Evolutionary conservation across 352 stramenopile genomes (phyloP).

Genomic region (Phytophthora palmivora): DNA sequence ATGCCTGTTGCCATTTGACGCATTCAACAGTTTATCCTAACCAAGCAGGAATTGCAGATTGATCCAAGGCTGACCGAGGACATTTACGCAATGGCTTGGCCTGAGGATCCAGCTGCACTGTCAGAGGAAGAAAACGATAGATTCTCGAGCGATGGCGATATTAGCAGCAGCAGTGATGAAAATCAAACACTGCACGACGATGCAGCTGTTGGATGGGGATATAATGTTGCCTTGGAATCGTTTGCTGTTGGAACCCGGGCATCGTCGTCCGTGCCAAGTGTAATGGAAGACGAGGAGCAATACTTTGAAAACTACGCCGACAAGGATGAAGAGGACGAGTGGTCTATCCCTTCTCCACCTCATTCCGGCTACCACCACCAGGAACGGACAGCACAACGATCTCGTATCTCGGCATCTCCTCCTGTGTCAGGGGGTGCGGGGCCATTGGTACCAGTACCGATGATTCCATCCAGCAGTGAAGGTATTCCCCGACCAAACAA

Average conservation of each 20-base stretch:
- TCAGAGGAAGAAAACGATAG: constrained; percentile 34
- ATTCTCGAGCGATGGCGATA: constrained; percentile 37
- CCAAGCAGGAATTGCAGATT: constrained; percentile 57
- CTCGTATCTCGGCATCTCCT: constrained; percentile 16
- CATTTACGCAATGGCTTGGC: constrained; percentile 20
- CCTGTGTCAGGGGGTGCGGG: constrained; percentile 24
- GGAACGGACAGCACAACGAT: constrained; percentile 21
- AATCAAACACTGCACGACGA: constrained; percentile 32
- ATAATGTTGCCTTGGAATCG: constrained; percentile 11
- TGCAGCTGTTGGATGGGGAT: constrained; percentile 15
- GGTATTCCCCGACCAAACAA: constrained; percentile 22
- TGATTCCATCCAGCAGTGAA: constrained; percentile 33
- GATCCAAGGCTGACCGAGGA: constrained; percentile 24
- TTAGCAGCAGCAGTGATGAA: constrained; percentile 32
- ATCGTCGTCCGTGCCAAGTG: constrained; percentile 25
- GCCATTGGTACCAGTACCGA: constrained; percentile 25
- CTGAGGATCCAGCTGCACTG: constrained; percentile 15
- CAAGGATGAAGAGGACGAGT: constrained; percentile 20
- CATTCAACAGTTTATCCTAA: constrained; percentile 50
- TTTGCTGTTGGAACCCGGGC: constrained; percentile 16
- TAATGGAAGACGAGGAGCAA: constrained; percentile 16
- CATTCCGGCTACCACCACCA: constrained; percentile 8
- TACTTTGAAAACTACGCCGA: constrained; percentile 17
- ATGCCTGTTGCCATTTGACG: constrained; percentile 1
- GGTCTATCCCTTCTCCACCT: constrained; percentile 32